Base-by-base conservation (phyloP, 2,329 filamentous ascomycete genomes). In the Chrysosporium keratinophilum region DNA sequence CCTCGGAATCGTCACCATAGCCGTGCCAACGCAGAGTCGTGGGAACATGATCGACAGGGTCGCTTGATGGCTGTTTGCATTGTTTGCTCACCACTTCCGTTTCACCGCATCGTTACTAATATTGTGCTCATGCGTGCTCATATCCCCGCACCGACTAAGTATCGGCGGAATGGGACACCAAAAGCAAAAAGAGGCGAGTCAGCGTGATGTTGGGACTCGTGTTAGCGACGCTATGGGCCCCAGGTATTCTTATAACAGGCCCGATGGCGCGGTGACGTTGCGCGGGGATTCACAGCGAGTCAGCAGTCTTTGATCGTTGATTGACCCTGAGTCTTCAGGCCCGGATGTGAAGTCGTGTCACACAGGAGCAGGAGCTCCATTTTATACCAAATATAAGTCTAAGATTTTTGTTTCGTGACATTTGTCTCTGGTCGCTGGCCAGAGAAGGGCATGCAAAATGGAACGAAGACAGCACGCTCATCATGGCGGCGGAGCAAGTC, bases 81-180 rank as follows among this genome's bases (percentile, higher is more conserved):
- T 28, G 23, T 28, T 28, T 28, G 23, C 23, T 28, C 23, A 28
- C 23, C 23, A 28, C 23, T 28, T 7, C 23, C 23, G 23, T 4
- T 4, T 28, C 23, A 28, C 23, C 23, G 23, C 15, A 15, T 11
- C 19, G 31, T 54, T 54, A 47, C 34, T 54, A 54, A 54, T 54
- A 54, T 54, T 49, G 12, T 51, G 76, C 93, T 93, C 57, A 72
- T 69, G 77, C 79, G 80, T 44, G 65, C 61, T 78, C 80, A 81
- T 35, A 64, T 56, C 15, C 55, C 50, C 52, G 50, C 47, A 40
- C 10, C 6, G 33, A 34, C 37, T 5, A n/a, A n/a, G n/a, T n/a
- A 40, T n/a, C 44, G 17, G n/a, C 19, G 28, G 6, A 14, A 35
- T 14, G 12, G n/a, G 31, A 28, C 28, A 47, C n/a, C 19, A 35